phyloP scores from a whole-genome alignment of 2,329 filamentous ascomycete genomes.

The Colletotrichum shisoi region DNA sequence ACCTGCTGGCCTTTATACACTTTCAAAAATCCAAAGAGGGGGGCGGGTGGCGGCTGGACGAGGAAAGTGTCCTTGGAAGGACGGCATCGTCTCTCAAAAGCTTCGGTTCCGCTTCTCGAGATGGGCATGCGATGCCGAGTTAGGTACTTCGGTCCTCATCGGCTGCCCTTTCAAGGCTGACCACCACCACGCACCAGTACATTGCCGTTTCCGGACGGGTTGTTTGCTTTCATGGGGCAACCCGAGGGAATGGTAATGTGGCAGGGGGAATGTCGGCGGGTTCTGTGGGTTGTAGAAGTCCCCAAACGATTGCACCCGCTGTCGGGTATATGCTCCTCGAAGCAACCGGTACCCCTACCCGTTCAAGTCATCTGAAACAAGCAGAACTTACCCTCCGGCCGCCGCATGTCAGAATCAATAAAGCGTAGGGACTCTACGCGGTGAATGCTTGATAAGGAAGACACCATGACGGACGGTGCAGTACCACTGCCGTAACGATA shows the following conservation, averaged over 20 bases:
- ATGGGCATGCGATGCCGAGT: neutral
- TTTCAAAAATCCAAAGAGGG: neutral
- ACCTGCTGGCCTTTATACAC: neutral
- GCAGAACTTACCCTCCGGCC: too few relatives aligned
- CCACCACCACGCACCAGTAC: neutral
- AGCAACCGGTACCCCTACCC: neutral
- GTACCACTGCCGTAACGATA: neutral
- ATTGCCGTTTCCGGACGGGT: neutral
- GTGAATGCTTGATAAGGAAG: too few relatives aligned
- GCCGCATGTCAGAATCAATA: too few relatives aligned
- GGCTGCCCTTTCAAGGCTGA: neutral
- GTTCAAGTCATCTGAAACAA: neutral
- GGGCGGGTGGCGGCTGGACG: neutral
- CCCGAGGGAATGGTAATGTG: neutral
- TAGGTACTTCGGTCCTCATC: neutral
- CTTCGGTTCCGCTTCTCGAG: neutral
- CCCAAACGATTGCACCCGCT: neutral
- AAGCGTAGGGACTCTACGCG: neutral
- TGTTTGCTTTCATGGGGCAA: constrained; percentile 3
- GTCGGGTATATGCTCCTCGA: neutral
- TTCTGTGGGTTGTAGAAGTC: neutral
- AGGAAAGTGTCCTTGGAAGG: neutral
- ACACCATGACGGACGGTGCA: neutral
- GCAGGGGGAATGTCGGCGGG: neutral
- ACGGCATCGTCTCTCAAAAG: neutral